Base-by-base conservation (phyloP, 1,284 basidiomycete species). In the Fomitopsis schrenkii region DNA sequence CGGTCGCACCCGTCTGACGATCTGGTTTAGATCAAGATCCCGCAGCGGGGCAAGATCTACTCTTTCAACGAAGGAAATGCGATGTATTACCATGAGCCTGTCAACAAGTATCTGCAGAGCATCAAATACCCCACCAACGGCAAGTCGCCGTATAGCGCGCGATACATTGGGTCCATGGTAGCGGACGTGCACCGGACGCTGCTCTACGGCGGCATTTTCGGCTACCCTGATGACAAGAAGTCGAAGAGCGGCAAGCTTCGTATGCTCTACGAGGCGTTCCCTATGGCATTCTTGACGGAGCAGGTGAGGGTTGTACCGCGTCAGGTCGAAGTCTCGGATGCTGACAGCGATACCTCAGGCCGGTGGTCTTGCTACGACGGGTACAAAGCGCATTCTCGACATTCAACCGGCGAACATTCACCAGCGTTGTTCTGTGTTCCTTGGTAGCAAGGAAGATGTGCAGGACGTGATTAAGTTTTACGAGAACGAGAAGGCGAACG, bases 81-180 rank as follows among this genome's bases (percentile, higher is more conserved):
- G 59, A 83, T 91, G 83, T 96, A 95, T 80, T 99, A 97, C 83
- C 83, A 97, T 79, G 81, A 87, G 57, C 94, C 94, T 15, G 91
- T 94, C 58, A 79, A 81, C 67, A 86, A 90, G 63, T 99, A 98
- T 80, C 86, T 99, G 65, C 90, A 97, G 66, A 93, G 90, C 68
- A 94, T 99, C 86, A 99, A 99, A 79, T 97, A 82, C 78, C 94
- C 95, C 10, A 68, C 81, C 45, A 76, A 83, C 57, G 89, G 87
- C 58, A 91, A 91, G 74, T 75, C 81, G 33, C 95, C 95, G 1
- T 97, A 97, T 75, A 94, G 91, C 66, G 91, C 94, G 61, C 87
- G 97, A 61, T 99, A 99, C 79, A 98, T 99, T 73, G 97, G 96
- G 35, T 97, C 95, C 64, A 99, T 99, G 97, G 97, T 99, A 50